phyloP scores from a whole-genome alignment of 768 basidiomycete genomes.

The Trametes sanguinea region DNA sequence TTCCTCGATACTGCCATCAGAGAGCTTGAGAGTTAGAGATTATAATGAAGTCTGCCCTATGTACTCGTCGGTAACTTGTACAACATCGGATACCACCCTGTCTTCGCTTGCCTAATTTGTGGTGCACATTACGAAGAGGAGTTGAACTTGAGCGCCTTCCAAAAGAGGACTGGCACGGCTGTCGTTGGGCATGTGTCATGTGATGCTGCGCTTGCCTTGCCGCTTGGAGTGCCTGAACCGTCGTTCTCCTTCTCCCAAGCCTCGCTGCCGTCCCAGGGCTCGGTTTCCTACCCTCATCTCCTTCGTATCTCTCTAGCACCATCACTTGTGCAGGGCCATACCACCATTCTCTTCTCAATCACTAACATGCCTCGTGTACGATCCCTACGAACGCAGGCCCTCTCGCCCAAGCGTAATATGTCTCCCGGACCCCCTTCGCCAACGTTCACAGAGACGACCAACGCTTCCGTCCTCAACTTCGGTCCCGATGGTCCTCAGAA shows the following conservation, averaged over 20 bases:
- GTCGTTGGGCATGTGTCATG: slow-evolving; percentile 17
- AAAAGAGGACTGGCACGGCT: slow-evolving; percentile 8
- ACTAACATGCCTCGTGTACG: slow-evolving; percentile 53
- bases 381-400: slow-evolving; percentile 55
- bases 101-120: no score
- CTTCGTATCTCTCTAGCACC: background rate
- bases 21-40: slow-evolving; percentile 3
- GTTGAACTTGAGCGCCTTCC: slow-evolving; percentile 16
- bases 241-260: slow-evolving; percentile 4
- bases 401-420: slow-evolving; percentile 48
- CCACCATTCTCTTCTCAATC: background rate
- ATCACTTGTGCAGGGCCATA: background rate
- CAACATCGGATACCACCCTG: background rate
- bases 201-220: slow-evolving; percentile 18
- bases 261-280: background rate
- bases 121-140: background rate
- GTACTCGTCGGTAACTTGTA: no score
- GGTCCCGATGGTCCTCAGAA: slow-evolving; percentile 74
- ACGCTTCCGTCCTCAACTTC: slow-evolving; percentile 76
- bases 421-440: slow-evolving; percentile 75
- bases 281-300: slow-evolving; percentile 6
- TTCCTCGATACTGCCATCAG: slow-evolving; percentile 23
- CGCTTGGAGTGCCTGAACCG: slow-evolving; percentile 7
- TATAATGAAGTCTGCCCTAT: background rate
- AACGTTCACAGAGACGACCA: slow-evolving; percentile 80